Evolutionary conservation across 116 monocot species (phyloP), one percentile per base, ranked within the genome.

Genomic region (Cymodocea nodosa): DNA sequence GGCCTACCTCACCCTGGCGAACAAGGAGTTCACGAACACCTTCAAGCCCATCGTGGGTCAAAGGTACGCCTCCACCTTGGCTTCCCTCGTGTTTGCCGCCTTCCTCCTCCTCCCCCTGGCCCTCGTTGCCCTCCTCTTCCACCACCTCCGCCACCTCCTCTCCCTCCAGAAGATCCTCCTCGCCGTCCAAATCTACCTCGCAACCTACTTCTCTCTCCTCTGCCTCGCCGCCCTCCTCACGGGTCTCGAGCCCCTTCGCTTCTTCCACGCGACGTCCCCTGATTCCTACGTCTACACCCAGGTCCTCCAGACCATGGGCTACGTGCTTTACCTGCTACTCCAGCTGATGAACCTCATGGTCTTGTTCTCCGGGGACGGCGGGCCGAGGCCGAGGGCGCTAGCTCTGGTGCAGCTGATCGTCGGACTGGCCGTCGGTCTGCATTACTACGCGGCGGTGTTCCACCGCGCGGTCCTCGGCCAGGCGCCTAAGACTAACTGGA

Each of bases 191-290:
- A 79, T 79, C 17, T 88, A 93, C 74, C 71, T 88, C 18, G 88
- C 85, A 35, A 82, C 85, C 73, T 93, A 93, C 75, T 93, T 93
- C 81, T 73, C 77, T n/a, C 81, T 81, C 19, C 88, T 93, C 62
- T 76, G 85, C 20, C n/a, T 85, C 69, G 79, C 83, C 50, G 78
- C 88, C 6, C n/a, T 76, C 3, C 56, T 74, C 5, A 85, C 85
- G 35, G 85, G 93, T 8, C 79, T 85, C 57, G 93, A 93, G 75
- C 93, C 93, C 62, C 70, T 93, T 60, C 35, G 75, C 34, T 76
- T 93, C 67, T 88, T 93, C 83, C 73, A 88, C 68, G 85, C 81
- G 15, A 71, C 85, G 30, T 85, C 89, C 9, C 85, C 88, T 2
- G 59, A 30, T 10, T 51, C 81, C 6, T 93, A 88, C 80, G 75